Evolutionary conservation across 345 rosid genomes (phyloP).

Genomic region (Salix koriyanagi): DNA sequence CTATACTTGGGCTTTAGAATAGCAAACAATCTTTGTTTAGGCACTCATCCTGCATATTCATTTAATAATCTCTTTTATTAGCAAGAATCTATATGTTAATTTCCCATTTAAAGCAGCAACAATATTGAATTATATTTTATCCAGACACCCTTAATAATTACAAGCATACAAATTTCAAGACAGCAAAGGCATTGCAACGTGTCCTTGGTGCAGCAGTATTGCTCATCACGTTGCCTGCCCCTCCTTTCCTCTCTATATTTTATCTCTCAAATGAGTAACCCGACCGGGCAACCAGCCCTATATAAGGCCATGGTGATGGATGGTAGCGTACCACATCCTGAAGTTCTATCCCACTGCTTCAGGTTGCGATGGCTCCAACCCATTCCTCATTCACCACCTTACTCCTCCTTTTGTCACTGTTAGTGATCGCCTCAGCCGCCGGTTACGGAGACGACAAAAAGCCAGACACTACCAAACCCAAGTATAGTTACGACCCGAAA

Average conservation of each 20-base stretch:
- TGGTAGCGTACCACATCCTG: background rate
- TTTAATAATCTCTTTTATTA: no score
- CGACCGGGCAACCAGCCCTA: background rate
- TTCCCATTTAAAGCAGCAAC: background rate
- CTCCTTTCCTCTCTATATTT: background rate
- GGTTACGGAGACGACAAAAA: background rate
- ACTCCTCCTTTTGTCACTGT: conserved; percentile 29
- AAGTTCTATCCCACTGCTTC: background rate
- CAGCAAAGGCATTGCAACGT: background rate
- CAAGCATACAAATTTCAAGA: no score
- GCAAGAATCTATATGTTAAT: background rate
- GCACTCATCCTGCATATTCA: background rate
- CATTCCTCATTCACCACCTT: conserved; percentile 6
- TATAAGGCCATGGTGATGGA: background rate
- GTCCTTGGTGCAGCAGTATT: background rate
- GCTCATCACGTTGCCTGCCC: background rate
- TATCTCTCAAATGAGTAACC: background rate
- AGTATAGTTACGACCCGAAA: background rate
- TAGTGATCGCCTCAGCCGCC: conserved; percentile 8
- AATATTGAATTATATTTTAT: no score
- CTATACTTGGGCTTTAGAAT: no score
- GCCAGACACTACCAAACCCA: background rate
- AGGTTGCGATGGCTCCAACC: conserved; percentile 11
- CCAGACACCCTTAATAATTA: background rate
- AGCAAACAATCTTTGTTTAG: background rate